These are phyloP conservation scores for Pyrus bretschneideri DNA, from an alignment of 306 rosid genomes.

Conservation along the genomic window DNA sequence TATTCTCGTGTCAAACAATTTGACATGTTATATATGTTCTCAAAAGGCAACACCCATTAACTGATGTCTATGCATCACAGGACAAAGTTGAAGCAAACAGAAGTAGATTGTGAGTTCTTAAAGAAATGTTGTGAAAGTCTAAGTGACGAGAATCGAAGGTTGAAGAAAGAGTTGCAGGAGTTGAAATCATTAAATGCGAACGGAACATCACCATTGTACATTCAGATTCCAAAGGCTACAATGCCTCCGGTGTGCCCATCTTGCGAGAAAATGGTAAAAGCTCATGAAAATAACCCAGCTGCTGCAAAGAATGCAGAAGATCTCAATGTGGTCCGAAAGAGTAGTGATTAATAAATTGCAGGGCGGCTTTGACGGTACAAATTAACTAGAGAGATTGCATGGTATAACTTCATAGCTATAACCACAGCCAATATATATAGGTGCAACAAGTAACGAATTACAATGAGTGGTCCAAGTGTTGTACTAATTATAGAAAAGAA, in stretches of 20 bases:
- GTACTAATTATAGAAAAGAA: not conserved
- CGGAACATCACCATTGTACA: conserved; percentile 15
- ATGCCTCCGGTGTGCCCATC: conserved; percentile 8
- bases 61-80: conserved; percentile 26
- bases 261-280: conserved; percentile 1
- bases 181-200: conserved; percentile 25
- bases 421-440: not conserved
- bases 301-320: not conserved
- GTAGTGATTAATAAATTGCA: not conserved
- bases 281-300: not conserved
- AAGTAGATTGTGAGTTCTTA: conserved; percentile 63
- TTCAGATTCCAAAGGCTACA: conserved; percentile 33
- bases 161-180: conserved; percentile 70
- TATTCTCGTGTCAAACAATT: not conserved
- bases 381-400: not conserved
- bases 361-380: not conserved
- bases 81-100: conserved; percentile 83
- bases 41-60: not conserved
- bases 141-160: conserved; percentile 53
- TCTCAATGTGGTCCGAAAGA: conserved; percentile 2
- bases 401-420: not conserved
- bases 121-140: conserved; percentile 64
- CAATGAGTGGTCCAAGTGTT: not conserved
- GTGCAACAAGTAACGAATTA: not conserved
- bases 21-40: not conserved